Base-by-base conservation (phyloP, 768 basidiomycete genomes). In the Mycena venus region DNA sequence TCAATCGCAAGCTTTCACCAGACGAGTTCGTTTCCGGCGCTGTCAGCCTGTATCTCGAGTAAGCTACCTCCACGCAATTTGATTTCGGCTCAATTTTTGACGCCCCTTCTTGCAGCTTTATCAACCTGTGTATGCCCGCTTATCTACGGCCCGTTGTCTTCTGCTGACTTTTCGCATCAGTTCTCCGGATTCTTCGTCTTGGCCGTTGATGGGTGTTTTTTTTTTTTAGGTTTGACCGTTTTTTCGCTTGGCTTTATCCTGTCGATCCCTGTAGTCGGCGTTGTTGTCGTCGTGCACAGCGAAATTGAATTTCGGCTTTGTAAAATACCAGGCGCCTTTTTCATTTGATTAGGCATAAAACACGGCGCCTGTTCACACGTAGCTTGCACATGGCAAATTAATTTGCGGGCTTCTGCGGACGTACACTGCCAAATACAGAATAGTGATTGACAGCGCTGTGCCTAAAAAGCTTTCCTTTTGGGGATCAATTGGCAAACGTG, bases 111-210 rank as follows among this genome's bases (percentile, higher is more conserved):
- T 72, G 21, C 75, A 95, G 94, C 79, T 95, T 96, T 82, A 88
- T 96, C 84, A 97, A 96, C 81, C 91, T 97, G 56, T 96, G 94
- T 94, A 83, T 84, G 93, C 17, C 44, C 55, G 42, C 73, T 34
- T 32, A 32, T 63, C 29, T 10, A 21, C n/a, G n/a, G 19, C 19
- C 2, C 38, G 25, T 3, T 44, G 27, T 4, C 25, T 67, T n/a
- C 55, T 65, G 42, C n/a, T 42, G 44, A 29, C 11, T 17, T 31
- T 2, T 59, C 23, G 32, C 9, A 32, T 36, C 73, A 94, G 94
- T 97, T 90, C 83, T 97, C 80, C 94, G 88, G 81, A 96, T 97
- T 79, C 90, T 97, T 68, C 94, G 96, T 71, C 88, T 97, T 15
- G 25, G 6, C 32, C 56, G n/a, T 21, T 59, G 34, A 55, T 25